phyloP scores from a whole-genome alignment of 352 stramenopile genomes.

The Plasmopara muralis region DNA sequence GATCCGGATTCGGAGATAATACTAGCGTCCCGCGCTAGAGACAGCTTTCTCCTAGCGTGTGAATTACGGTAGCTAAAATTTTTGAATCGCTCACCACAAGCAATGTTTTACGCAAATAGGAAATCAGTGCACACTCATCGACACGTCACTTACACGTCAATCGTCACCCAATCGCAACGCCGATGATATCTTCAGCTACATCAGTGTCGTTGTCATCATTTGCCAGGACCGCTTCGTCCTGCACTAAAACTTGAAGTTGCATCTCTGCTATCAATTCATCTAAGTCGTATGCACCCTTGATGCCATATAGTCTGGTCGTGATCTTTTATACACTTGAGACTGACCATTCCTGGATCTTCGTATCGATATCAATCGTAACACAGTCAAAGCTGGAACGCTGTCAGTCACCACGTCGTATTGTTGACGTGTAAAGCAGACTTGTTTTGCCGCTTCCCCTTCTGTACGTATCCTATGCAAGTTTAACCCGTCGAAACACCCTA shows the following conservation, averaged over 20 bases:
- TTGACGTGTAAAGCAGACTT: neutral
- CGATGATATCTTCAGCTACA: slow-evolving; percentile 34
- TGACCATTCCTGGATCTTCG: neutral
- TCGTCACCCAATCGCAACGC: slow-evolving; percentile 23
- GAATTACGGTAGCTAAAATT: neutral
- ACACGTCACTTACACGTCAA: slow-evolving; percentile 31
- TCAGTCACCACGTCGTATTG: neutral
- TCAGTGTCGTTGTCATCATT: slow-evolving; percentile 17
- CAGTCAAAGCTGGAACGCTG: neutral
- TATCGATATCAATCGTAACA: neutral
- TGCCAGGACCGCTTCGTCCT: neutral
- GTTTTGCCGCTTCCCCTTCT: neutral
- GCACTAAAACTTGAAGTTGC: slow-evolving; percentile 2
- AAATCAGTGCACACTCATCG: slow-evolving; percentile 35
- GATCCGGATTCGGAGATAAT: neutral
- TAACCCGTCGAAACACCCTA: slow-evolving; percentile 59
- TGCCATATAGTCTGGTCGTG: neutral
- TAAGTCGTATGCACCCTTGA: neutral
- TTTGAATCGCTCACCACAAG: slow-evolving; percentile 34
- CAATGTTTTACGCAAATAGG: slow-evolving; percentile 57
- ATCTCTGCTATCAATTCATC: slow-evolving; percentile 3
- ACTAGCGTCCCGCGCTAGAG: neutral
- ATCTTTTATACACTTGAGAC: neutral
- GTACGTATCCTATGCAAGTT: slow-evolving; percentile 23
- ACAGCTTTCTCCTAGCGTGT: neutral